Conservation (phyloP, 129 eudicot genomes). For the Gnaphalium uliginosum region DNA sequence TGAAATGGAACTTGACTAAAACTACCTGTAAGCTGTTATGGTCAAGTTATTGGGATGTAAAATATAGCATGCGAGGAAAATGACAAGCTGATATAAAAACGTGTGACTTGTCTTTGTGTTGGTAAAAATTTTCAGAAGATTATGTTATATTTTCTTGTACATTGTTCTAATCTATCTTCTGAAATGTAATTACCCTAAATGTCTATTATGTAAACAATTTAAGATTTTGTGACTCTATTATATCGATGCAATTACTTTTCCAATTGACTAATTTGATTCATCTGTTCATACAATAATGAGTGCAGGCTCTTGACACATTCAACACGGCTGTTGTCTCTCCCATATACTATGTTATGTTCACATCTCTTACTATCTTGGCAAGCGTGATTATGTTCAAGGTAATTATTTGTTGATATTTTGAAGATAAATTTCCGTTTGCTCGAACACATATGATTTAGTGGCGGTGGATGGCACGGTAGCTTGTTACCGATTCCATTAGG, state of each 20-base stretch:
- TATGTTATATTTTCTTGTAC: too few species aligned
- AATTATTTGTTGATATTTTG: conserved; percentile 23
- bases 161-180: too few species aligned
- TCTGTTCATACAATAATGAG: conserved; percentile 15
- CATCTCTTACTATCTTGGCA: conserved; percentile 81
- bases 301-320: conserved; percentile 97
- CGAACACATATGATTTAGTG: neutral
- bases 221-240: neutral
- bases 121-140: too few species aligned
- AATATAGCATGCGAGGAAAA: too few species aligned
- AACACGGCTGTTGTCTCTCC: conserved; percentile 96
- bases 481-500: neutral
- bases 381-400: conserved; percentile 98
- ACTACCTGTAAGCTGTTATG: too few species aligned
- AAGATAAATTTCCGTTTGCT: neutral
- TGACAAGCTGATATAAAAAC: too few species aligned
- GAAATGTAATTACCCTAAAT: too few species aligned
- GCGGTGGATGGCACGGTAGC: neutral
- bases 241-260: neutral
- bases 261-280: neutral
- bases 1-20: too few species aligned
- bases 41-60: too few species aligned
- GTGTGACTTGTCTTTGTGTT: too few species aligned
- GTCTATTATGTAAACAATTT: neutral
- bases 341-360: conserved; percentile 89